phyloP scores from a whole-genome alignment of 495 filamentous ascomycete species.

The Penicillium robsamsonii region DNA sequence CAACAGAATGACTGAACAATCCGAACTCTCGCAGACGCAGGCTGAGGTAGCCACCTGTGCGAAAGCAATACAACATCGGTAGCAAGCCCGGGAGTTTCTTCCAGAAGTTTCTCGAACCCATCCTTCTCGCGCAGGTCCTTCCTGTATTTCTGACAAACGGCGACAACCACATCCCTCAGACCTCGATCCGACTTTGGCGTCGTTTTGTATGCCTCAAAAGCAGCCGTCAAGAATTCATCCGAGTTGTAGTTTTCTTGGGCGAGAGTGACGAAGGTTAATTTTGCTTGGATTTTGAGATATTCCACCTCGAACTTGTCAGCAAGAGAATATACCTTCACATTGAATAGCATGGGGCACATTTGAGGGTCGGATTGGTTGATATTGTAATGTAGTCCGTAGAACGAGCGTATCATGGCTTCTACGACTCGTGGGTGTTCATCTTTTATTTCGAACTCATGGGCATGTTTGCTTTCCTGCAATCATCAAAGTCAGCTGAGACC shows the following conservation, averaged over 20 bases:
- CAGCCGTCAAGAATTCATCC: constrained; percentile 28
- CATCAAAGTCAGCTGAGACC: background rate
- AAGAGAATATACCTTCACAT: constrained; percentile 40
- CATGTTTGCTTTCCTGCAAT: background rate
- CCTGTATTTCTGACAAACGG: constrained; percentile 12
- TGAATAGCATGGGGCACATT: constrained; percentile 28
- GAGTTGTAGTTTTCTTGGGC: constrained; percentile 22
- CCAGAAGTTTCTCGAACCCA: constrained; percentile 14
- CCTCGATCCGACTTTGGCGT: constrained; percentile 28
- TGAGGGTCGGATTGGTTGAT: constrained; percentile 25
- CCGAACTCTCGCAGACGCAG: background rate
- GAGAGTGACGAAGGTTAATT: constrained; percentile 31
- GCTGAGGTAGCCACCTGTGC: background rate
- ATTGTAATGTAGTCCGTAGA: constrained; percentile 25
- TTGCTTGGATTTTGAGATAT: constrained; percentile 32
- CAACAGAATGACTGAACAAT: background rate
- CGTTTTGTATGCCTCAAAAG: constrained; percentile 31
- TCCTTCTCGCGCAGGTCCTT: constrained; percentile 13
- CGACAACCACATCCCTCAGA: constrained; percentile 35
- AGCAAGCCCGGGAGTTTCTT: constrained; percentile 13
- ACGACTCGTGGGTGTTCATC: constrained; percentile 32
- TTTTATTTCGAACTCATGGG: background rate
- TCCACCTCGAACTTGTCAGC: constrained; percentile 43
- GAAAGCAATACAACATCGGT: constrained; percentile 18
- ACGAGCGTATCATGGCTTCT: constrained; percentile 30